Percentiles rank a stretch among this genome's conserved stretches.
Conservation (phyloP, 768 basidiomycete genomes). For the Pisolithus albus region DNA sequence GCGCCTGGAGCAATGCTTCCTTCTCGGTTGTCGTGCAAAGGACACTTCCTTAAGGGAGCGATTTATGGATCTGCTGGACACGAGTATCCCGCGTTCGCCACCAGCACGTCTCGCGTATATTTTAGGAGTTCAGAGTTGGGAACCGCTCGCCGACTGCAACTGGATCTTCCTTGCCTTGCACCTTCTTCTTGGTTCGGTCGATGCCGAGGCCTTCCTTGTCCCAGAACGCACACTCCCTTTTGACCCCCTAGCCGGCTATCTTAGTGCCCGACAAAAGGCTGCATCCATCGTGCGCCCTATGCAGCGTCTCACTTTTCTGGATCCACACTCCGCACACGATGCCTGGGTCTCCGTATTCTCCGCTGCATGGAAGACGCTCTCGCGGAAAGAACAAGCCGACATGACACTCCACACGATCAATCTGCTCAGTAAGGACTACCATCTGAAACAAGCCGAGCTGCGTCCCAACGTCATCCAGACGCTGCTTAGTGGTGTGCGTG, state of each 20-base stretch:
- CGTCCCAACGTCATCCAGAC: slow-evolving; percentile 93
- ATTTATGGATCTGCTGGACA: slow-evolving; percentile 87
- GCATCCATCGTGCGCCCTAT: slow-evolving; percentile 62
- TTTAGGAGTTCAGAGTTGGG: slow-evolving; percentile 92
- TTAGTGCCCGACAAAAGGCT: slow-evolving; percentile 40
- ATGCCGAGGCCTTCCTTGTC: slow-evolving; percentile 36
- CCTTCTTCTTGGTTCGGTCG: slow-evolving; percentile 74
- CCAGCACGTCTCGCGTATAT: slow-evolving; percentile 82
- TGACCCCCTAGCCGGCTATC: slow-evolving; percentile 28
- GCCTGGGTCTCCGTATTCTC: slow-evolving; percentile 88
- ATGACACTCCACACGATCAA: slow-evolving; percentile 85
- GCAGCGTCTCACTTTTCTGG: slow-evolving; percentile 77
- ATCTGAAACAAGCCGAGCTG: slow-evolving; percentile 79
- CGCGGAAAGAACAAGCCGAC: slow-evolving; percentile 81
- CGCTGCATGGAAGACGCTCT: slow-evolving; percentile 77
- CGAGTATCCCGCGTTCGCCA: slow-evolving; percentile 79
- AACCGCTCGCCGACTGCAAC: slow-evolving; percentile 81
- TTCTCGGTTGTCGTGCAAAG: slow-evolving; percentile 82
- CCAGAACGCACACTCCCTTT: slow-evolving; percentile 35
- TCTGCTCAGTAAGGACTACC: slow-evolving; percentile 89
- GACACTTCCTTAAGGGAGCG: slow-evolving; percentile 72
- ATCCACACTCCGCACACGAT: slow-evolving; percentile 69
- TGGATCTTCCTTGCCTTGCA: slow-evolving; percentile 93
- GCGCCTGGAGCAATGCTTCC: slow-evolving; percentile 86
- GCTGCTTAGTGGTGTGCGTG: slow-evolving; percentile 73